These are phyloP conservation scores for Phytophthora niederhauseri DNA, from an alignment of 352 stramenopile species.

Conservation along the genomic window DNA sequence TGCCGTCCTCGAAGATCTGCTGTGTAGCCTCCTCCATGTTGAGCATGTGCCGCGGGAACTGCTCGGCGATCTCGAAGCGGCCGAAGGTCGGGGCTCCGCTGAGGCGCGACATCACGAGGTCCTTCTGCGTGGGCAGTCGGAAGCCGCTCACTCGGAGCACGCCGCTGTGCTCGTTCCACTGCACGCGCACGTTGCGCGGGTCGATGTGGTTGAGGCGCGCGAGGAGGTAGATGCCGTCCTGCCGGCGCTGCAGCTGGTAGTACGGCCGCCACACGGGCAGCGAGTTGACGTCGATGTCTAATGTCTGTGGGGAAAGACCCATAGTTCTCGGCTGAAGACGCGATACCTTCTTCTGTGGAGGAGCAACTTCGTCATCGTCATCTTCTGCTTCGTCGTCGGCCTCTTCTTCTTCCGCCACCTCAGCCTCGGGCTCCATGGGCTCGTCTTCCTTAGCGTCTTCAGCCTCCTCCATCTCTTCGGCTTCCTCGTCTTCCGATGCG, in stretches of 20 bases:
- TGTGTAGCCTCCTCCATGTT: conserved; percentile 65
- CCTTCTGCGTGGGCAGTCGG: conserved; percentile 62
- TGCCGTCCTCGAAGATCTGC: conserved; percentile 51
- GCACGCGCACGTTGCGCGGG: conserved; percentile 43
- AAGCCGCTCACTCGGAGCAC: conserved; percentile 54
- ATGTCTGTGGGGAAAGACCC: background rate
- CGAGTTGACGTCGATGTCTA: conserved; percentile 34
- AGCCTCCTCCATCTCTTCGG: conserved; percentile 22
- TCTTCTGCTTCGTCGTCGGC: conserved; percentile 25
- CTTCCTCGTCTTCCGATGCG: background rate
- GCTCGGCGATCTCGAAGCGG: conserved; percentile 69
- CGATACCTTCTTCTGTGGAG: conserved; percentile 16
- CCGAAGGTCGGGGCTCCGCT: conserved; percentile 63
- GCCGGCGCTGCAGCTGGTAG: conserved; percentile 59
- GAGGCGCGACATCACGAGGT: conserved; percentile 58
- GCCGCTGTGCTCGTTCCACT: conserved; percentile 46
- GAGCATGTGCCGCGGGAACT: conserved; percentile 48
- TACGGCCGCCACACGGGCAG: conserved; percentile 64
- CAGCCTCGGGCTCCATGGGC: conserved; percentile 9
- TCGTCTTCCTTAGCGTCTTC: conserved; percentile 24
- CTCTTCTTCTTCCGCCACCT: background rate
- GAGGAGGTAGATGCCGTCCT: conserved; percentile 52
- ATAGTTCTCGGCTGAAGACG: background rate
- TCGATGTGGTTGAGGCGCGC: conserved; percentile 38
- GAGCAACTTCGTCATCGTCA: conserved; percentile 15